Evolutionary conservation across 164 flowering plant genomes (phyloP).

Genomic region (Annona cherimola): DNA sequence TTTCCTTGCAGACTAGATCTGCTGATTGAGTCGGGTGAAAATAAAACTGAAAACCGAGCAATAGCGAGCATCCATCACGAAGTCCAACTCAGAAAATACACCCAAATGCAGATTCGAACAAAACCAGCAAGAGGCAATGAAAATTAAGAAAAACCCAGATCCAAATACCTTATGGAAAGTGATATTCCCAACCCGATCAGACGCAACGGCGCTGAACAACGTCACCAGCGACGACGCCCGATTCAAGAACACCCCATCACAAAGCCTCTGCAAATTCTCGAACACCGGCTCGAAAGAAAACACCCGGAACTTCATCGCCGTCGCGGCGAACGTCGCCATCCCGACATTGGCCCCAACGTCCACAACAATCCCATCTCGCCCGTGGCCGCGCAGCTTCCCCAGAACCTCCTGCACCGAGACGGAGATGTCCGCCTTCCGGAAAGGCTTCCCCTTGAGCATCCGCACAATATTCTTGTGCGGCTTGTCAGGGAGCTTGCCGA

Average conservation of each 20-base stretch:
- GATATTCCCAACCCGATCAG: slow-evolving; percentile 78
- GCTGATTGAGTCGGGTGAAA: neutral
- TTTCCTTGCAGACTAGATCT: too few species aligned
- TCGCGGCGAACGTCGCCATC: slow-evolving; percentile 92
- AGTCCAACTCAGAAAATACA: neutral
- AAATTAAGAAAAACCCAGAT: neutral
- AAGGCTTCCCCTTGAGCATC: slow-evolving; percentile 69
- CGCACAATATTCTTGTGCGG: slow-evolving; percentile 88
- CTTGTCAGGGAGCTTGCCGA: slow-evolving; percentile 76
- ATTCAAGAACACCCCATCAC: slow-evolving; percentile 90
- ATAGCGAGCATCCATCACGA: neutral
- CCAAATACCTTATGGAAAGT: slow-evolving; percentile 81
- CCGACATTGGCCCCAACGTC: slow-evolving; percentile 99
- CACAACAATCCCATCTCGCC: slow-evolving; percentile 49
- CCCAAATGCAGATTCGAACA: neutral
- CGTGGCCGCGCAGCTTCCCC: slow-evolving; percentile 38
- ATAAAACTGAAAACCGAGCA: neutral
- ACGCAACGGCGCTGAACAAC: slow-evolving; percentile 84
- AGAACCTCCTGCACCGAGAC: slow-evolving; percentile 51
- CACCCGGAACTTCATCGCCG: slow-evolving; percentile 90
- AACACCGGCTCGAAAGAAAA: slow-evolving; percentile 90
- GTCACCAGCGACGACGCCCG: slow-evolving; percentile 58
- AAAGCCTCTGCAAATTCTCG: slow-evolving; percentile 95
- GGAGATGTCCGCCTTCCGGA: slow-evolving; percentile 77
- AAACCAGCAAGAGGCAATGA: neutral